Evolutionary conservation across 2,329 filamentous ascomycete species (phyloP).

Genomic region (Escovopsis sp.): DNA sequence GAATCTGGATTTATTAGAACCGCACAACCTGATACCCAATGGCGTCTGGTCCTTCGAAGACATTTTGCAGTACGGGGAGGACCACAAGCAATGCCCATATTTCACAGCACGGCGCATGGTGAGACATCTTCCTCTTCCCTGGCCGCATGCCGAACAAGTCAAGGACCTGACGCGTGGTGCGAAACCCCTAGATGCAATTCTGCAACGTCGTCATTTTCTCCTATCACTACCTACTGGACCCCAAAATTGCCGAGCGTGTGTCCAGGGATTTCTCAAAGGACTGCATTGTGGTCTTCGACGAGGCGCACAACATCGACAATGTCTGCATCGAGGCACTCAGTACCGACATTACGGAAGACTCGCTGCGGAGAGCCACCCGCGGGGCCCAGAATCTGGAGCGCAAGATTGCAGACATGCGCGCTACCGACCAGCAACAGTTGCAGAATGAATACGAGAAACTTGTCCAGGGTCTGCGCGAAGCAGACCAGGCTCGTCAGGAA

Average conservation of each 20-base stretch:
- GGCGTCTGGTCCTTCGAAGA: slow-evolving; percentile 93
- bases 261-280: slow-evolving; percentile 95
- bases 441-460: slow-evolving; percentile 93
- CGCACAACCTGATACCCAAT: slow-evolving; percentile 85
- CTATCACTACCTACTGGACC: slow-evolving; percentile 94
- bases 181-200: slow-evolving; percentile 75
- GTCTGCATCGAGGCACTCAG: slow-evolving; percentile 96
- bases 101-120: slow-evolving; percentile 93
- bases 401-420: slow-evolving; percentile 87
- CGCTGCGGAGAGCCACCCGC: slow-evolving; percentile 73
- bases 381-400: slow-evolving; percentile 83
- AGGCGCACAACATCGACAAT: slow-evolving; percentile 98
- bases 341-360: slow-evolving; percentile 93
- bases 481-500: slow-evolving; percentile 79
- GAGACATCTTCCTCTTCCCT: slow-evolving; percentile 10
- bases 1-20: slow-evolving; percentile 89
- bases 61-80: slow-evolving; percentile 75
- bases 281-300: slow-evolving; percentile 96
- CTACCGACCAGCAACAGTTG: slow-evolving; percentile 85
- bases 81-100: slow-evolving; percentile 94
- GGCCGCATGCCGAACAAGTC: neutral
- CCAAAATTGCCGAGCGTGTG: slow-evolving; percentile 91
- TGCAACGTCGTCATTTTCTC: slow-evolving; percentile 99
- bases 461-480: slow-evolving; percentile 76
- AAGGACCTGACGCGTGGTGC: neutral